Base-by-base conservation (phyloP, 2,329 filamentous ascomycete species). In the Thermothelomyces thermophilus region DNA sequence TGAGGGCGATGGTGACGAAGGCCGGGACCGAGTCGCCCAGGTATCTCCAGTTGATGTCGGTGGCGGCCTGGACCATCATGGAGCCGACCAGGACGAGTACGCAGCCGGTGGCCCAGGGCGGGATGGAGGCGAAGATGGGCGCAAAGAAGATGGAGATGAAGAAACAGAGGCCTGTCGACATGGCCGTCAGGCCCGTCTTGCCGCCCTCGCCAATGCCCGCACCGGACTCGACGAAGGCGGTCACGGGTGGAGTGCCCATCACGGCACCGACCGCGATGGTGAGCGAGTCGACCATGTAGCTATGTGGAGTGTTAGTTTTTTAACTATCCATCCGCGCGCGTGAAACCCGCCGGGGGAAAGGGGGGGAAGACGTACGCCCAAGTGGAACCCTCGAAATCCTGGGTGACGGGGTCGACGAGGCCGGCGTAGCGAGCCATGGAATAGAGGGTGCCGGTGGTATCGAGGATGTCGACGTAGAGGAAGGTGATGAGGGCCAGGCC, bases 181-280 rank as follows among this genome's bases (percentile, higher is more conserved):
- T 86, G 41, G 87, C 82, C 0, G 88, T 93, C n/a, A 95, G 69
- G 14, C 89, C 89, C 0, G 89, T 94, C 62, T 84, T 83, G 39
- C 88, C 89, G 45, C 89, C 89, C 67, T 95, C 89, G 0, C 87
- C 87, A 56, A 95, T 94, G 60, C 89, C 89, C 8, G 89, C 89
- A 63, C 88, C 88, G n/a, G 84, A 89, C 68, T 94, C 89, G 61
- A 94, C 83, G 63, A 89, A 95, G 9, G 88, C 87, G 1, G 88
- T 94, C 3, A 94, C 87, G 0, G 89, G 89, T 0, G 89, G 84
- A 9, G 77, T 79, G 43, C 89, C 89, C 42, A 95, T 74, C 1
- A 94, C 72, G 5, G 86, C 81, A 3, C 88, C 88, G 55, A 94
- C 86, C 1, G 86, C 87, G 59, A 94, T 90, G 59, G 70, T 70